Percentiles rank a stretch among this genome's conserved stretches.
phyloP scores from a whole-genome alignment of 805 yeast genomes.

The Metschnikowia vanudenii region DNA sequence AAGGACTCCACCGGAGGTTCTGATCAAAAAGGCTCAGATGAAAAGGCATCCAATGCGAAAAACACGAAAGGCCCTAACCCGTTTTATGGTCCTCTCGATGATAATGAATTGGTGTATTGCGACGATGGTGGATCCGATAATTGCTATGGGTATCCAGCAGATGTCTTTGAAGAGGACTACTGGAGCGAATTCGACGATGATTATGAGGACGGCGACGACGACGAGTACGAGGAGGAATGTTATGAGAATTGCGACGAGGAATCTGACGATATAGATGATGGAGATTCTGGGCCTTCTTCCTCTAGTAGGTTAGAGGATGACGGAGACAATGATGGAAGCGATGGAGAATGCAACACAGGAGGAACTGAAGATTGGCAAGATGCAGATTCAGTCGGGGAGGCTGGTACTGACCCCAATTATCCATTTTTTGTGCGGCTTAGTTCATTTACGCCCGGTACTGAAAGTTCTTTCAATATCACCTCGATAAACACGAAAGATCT shows the following conservation, averaged over 20 bases:
- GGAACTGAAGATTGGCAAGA: neutral
- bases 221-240: no score
- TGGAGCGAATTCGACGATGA: neutral
- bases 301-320: no score
- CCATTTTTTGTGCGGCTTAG: slow-evolving; percentile 9
- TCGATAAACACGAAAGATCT: neutral
- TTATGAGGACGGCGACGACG: neutral
- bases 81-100: neutral
- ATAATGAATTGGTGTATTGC: neutral
- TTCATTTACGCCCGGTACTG: neutral
- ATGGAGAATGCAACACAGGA: neutral
- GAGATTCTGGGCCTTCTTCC: no score
- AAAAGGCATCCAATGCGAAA: neutral
- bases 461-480: neutral
- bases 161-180: neutral
- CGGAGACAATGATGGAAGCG: neutral
- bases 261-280: no score
- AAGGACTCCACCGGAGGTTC: neutral
- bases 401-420: neutral
- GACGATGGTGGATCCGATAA: neutral
- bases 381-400: neutral
- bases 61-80: neutral
- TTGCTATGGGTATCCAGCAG: neutral
- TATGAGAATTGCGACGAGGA: no score
- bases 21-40: neutral